Evolutionary conservation across 352 stramenopile genomes (phyloP).

Genomic region (Pythium apleroticum): DNA sequence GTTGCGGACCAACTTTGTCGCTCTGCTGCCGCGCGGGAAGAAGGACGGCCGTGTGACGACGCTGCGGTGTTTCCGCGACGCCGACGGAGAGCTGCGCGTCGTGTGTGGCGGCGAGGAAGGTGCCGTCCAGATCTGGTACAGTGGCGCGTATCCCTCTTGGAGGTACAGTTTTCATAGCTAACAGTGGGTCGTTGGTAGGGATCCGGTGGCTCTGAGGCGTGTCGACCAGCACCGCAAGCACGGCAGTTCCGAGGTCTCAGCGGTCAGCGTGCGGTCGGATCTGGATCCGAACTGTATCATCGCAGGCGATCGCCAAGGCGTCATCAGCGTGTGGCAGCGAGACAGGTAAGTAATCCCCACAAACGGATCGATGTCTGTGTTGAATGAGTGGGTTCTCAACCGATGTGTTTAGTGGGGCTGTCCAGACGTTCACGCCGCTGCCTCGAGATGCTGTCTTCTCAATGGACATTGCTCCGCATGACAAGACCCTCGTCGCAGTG

Average conservation of each 20-base stretch:
- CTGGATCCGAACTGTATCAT: constrained; percentile 50
- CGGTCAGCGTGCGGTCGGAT: constrained; percentile 31
- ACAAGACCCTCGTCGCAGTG: constrained; percentile 57
- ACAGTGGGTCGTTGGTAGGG: constrained; percentile 29
- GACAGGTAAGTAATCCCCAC: constrained; percentile 50
- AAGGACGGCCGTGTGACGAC: constrained; percentile 63
- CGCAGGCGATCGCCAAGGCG: constrained; percentile 58
- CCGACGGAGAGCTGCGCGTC: constrained; percentile 34
- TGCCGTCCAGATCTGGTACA: constrained; percentile 70
- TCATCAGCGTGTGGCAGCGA: constrained; percentile 56
- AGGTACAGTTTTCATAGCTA: not conserved
- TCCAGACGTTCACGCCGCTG: constrained; percentile 47
- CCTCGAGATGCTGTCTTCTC: constrained; percentile 54
- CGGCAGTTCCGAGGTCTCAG: constrained; percentile 54
- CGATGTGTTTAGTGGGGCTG: constrained; percentile 32
- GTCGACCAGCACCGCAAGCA: constrained; percentile 74
- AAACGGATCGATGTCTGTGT: not conserved
- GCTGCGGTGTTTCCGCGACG: constrained; percentile 46
- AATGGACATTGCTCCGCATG: constrained; percentile 50
- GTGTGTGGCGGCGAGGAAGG: constrained; percentile 69
- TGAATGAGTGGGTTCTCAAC: too few relatives aligned
- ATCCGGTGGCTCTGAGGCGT: constrained; percentile 42
- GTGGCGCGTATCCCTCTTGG: not conserved
- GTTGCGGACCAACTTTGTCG: constrained; percentile 34
- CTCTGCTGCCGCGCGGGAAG: constrained; percentile 50